Evolutionary conservation across 2,329 filamentous ascomycete species (phyloP), one percentile per base, ranked within the genome.

Genomic region (Xylariales sp.): DNA sequence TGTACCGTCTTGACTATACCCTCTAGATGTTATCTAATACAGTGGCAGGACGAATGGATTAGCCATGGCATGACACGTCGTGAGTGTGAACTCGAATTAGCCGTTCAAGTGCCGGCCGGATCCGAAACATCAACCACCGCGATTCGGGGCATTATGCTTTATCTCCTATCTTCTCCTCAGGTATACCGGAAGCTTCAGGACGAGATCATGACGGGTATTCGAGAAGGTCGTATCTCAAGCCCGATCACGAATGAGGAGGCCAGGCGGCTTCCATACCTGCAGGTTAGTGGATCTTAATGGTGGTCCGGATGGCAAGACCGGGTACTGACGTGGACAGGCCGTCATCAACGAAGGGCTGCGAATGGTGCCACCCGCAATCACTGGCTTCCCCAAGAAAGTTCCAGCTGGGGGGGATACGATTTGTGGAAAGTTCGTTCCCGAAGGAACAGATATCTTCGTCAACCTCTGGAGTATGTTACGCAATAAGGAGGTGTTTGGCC

Each of bases 11-110:
- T 43, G 1, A 28, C 3, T 3, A 10, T 23, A 14, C 12, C 14
- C 5, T 55, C 9, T 30, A 34, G 14, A 23, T 43, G 8, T 23
- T 46, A 1, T 14, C 56, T 63, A 39, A 63, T 32, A 30, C 10
- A 45, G 10, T 4, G 10, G 12, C 39, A 76, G 73, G 73, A 73
- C 50, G 73, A 73, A 41, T 76, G 74, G 74, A 70, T 76, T 5
- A 73, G 70, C 14, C 60, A 73, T 18, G 74, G 72, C 7, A 43
- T 75, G 54, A 71, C 72, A n/a, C 71, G 63, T 1, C 65, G 66
- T 3, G 71, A 76, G 62, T 73, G 71, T n/a, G 72, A 75, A 48
- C 34, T 74, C 14, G 75, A 76, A 50, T 53, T 75, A n/a, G 65
- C 70, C 9, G 12, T 75, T 6, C 72, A 75, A 23, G n/a, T 75